phyloP scores from a whole-genome alignment of 495 filamentous ascomycete genomes.

The Terfezia boudieri region DNA sequence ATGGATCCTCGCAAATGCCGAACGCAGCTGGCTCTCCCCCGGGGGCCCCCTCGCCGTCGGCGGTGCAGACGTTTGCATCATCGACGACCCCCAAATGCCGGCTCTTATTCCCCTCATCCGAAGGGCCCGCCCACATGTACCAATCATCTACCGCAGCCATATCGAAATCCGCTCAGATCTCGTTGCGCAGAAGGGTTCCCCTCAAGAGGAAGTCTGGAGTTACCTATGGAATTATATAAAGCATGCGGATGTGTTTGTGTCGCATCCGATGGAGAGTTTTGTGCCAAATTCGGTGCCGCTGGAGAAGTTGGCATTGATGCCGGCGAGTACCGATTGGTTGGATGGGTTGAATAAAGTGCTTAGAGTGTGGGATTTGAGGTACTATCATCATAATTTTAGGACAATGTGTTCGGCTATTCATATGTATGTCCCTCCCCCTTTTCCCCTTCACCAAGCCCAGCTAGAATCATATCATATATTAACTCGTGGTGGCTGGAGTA shows the following conservation, averaged over 20 bases:
- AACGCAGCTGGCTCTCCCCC: slow-evolving; percentile 48
- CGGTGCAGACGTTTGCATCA: slow-evolving; percentile 57
- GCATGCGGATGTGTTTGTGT: slow-evolving; percentile 57
- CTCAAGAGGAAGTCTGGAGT: slow-evolving; percentile 55
- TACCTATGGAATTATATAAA: slow-evolving; percentile 56
- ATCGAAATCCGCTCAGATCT: slow-evolving; percentile 70
- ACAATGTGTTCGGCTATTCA: slow-evolving; percentile 33
- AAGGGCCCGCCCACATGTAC: slow-evolving; percentile 42
- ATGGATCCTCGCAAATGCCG: slow-evolving; percentile 61
- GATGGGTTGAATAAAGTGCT: slow-evolving; percentile 72
- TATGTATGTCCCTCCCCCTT: slow-evolving; percentile 24
- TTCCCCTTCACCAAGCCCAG: not conserved
- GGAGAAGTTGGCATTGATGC: slow-evolving; percentile 52
- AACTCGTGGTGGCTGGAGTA: slow-evolving; percentile 10
- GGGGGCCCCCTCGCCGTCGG: slow-evolving; percentile 48
- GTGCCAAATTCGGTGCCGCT: slow-evolving; percentile 46
- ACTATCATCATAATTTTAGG: slow-evolving; percentile 60
- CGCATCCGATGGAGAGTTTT: slow-evolving; percentile 58
- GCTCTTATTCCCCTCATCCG: slow-evolving; percentile 59
- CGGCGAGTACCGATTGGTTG: slow-evolving; percentile 71
- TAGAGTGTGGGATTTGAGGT: slow-evolving; percentile 47
- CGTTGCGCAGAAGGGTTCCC: slow-evolving; percentile 33
- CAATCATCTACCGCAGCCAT: slow-evolving; percentile 61
- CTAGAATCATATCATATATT: not conserved
- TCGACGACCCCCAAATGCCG: slow-evolving; percentile 81